Evolutionary conservation across 768 basidiomycete species (phyloP).

Genomic region (Mrakia frigida): DNA sequence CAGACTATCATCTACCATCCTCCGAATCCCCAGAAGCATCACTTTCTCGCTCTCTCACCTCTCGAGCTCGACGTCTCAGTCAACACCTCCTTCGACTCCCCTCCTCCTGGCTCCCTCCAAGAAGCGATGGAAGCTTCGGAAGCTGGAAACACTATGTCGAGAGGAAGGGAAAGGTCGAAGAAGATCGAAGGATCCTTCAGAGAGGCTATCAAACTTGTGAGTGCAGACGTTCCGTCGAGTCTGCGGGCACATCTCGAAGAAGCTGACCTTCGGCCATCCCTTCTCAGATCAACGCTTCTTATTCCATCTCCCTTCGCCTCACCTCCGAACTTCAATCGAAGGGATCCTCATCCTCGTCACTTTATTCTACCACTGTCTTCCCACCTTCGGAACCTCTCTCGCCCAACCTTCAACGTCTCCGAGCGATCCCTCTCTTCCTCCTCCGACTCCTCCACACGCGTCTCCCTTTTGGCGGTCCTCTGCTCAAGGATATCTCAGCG

Average conservation of each 20-base stretch:
- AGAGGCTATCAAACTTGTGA: conserved; percentile 8
- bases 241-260: not conserved
- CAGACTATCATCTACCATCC: conserved; percentile 53
- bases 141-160: not conserved
- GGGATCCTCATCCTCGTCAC: not conserved
- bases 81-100: conserved; percentile 30
- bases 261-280: not conserved
- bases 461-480: conserved; percentile 21
- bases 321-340: not conserved
- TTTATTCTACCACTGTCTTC: no score
- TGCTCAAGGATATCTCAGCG: conserved; percentile 50
- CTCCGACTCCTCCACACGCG: conserved; percentile 8
- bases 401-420: not conserved
- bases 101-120: conserved; percentile 42
- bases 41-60: conserved; percentile 59
- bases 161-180: conserved; percentile 9
- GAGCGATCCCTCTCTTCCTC: not conserved
- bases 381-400: not conserved
- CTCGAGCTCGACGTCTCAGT: conserved; percentile 40
- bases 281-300: conserved; percentile 7
- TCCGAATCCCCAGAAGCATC: conserved; percentile 54
- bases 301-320: not conserved
- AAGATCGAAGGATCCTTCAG: not conserved
- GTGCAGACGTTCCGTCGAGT: not conserved
- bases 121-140: conserved; percentile 24